A percentile compares a stretch with the other conserved stretches of the same genome.
These are phyloP conservation scores for Rhypophila decipiens DNA, from an alignment of 495 filamentous ascomycete genomes.

Conservation along the genomic window DNA sequence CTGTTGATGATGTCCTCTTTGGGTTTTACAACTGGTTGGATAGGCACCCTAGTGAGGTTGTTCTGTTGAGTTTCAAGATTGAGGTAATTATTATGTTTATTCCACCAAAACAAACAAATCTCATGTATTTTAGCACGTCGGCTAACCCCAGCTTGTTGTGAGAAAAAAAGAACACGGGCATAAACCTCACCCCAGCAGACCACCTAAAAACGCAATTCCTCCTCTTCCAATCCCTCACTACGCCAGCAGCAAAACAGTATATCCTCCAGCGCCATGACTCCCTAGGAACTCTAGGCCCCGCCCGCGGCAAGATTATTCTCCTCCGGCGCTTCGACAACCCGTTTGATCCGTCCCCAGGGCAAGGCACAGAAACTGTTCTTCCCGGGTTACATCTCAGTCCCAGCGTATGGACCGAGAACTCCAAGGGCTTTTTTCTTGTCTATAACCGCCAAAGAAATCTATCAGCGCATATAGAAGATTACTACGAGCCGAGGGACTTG, in stretches of 20 bases:
- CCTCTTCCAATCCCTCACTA: conserved; percentile 56
- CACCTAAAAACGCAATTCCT: conserved; percentile 41
- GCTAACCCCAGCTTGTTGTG: too few species aligned
- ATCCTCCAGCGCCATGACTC: conserved; percentile 57
- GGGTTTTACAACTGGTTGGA: conserved; percentile 54
- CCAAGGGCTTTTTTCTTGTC: conserved; percentile 39
- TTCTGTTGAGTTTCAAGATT: conserved; percentile 78
- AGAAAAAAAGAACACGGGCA: background rate
- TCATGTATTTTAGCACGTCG: too few species aligned
- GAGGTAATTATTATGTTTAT: conserved; percentile 36
- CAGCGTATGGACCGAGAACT: conserved; percentile 72
- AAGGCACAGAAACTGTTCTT: conserved; percentile 24
- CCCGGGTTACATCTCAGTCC: conserved; percentile 69
- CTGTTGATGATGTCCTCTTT: conserved; percentile 42
- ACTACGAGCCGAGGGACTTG: conserved; percentile 68
- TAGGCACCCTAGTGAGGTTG: conserved; percentile 58
- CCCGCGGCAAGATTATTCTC: conserved; percentile 70
- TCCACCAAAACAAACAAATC: background rate
- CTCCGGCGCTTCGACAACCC: conserved; percentile 65
- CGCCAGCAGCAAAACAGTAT: conserved; percentile 52
- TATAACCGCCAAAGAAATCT: conserved; percentile 48
- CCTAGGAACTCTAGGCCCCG: conserved; percentile 63
- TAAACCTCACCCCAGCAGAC: background rate
- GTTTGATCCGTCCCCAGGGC: conserved; percentile 40
- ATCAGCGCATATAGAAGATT: conserved; percentile 76